These are phyloP conservation scores for Chlamydomonas reinhardtii DNA, from an alignment of 163 green algal species.

Conservation along the genomic window DNA sequence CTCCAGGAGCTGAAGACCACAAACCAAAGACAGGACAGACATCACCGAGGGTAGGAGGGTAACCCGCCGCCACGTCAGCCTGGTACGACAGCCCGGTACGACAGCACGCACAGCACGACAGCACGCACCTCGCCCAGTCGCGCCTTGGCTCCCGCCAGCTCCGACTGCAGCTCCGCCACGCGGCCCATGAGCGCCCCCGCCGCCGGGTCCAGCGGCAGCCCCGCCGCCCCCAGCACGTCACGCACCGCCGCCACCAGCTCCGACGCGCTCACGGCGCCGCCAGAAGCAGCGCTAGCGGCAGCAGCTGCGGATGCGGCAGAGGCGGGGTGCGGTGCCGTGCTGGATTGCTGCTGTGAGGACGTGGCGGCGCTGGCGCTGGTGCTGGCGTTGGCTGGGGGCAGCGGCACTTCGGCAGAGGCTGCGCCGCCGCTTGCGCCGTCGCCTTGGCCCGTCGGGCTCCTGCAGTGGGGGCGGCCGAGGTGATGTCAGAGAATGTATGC, in stretches of 20 bases:
- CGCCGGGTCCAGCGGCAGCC: constrained; percentile 71
- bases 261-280: constrained; percentile 49
- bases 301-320: neutral
- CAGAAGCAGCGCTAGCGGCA: neutral
- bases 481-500: too few relatives aligned
- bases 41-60: too few relatives aligned
- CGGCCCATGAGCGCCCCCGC: constrained; percentile 63
- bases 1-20: too few relatives aligned
- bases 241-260: constrained; percentile 71
- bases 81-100: too few relatives aligned
- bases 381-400: neutral
- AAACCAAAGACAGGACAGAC: too few relatives aligned
- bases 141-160: constrained; percentile 20
- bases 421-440: too few relatives aligned
- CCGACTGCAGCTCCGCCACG: constrained; percentile 45
- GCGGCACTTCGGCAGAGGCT: neutral
- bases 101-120: neutral
- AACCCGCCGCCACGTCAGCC: too few relatives aligned
- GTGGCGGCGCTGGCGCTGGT: neutral
- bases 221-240: constrained; percentile 75
- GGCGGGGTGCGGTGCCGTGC: neutral
- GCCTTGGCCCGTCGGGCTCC: neutral
- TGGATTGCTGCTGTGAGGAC: too few relatives aligned
- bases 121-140: constrained; percentile 17
- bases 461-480: neutral